Conservation (phyloP, 2,329 filamentous ascomycete species). For the Knoxdaviesia capensis region DNA sequence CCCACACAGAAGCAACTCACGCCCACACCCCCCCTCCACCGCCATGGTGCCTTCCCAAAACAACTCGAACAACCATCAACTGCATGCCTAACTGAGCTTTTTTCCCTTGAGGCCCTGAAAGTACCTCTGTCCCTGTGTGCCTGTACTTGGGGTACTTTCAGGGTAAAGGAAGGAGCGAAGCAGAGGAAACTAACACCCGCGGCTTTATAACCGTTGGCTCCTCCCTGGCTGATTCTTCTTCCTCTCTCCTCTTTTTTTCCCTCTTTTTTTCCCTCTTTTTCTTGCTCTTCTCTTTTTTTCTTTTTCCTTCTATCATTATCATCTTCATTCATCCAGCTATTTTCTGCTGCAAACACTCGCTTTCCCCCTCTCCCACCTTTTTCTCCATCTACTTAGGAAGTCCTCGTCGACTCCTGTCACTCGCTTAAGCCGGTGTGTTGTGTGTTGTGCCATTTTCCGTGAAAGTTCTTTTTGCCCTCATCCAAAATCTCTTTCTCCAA, state of each 20-base stretch:
- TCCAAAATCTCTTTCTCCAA: constrained; percentile 2
- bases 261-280: constrained; percentile 8
- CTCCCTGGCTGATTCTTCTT: constrained; percentile 3
- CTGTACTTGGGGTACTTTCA: too few relatives aligned
- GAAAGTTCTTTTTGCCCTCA: neutral
- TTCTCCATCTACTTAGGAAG: constrained; percentile 30
- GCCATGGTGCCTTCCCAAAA: too few relatives aligned
- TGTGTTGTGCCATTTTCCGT: too few relatives aligned
- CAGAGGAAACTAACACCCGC: too few relatives aligned
- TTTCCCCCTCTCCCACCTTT: constrained; percentile 19
- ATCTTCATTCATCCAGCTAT: constrained; percentile 4
- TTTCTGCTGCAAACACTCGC: constrained; percentile 20
- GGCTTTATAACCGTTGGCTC: constrained; percentile 2
- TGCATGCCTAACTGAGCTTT: too few relatives aligned
- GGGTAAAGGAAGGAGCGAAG: too few relatives aligned
- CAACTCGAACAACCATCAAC: too few relatives aligned
- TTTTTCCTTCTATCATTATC: constrained; percentile 1
- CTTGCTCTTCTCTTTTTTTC: constrained; percentile 4
- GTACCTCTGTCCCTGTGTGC: too few relatives aligned
- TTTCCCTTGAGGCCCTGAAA: too few relatives aligned
- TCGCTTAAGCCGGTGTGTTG: constrained; percentile 29
- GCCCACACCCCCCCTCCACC: too few relatives aligned
- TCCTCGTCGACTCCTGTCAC: constrained; percentile 58
- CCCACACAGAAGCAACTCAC: too few relatives aligned
- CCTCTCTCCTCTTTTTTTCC: constrained; percentile 6